Base-by-base conservation (phyloP, 345 rosid species). In the Murraya koenigii region DNA sequence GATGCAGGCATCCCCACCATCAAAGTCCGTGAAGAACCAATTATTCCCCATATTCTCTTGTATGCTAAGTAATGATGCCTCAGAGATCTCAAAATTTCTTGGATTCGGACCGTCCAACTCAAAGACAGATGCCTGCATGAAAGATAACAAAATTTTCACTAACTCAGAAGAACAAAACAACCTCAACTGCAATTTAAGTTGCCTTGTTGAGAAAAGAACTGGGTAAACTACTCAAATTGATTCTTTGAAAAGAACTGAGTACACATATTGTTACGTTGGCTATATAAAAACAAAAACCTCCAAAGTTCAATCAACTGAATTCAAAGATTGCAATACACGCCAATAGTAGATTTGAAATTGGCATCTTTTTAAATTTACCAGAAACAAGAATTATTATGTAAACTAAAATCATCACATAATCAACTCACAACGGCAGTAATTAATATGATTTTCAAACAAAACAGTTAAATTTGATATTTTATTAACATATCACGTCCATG, bases 21-120 rank as follows among this genome's bases (percentile, higher is more conserved):
- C 85, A 1, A 85, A 74, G 86, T 90, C 90, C 86, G 80, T 84
- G 68, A 85, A 82, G 38, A 80, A 68, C 90, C 87, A 82, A 83
- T 67, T 71, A 69, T 84, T 82, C 79, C 84, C 2, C 95, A 90
- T 89, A 23, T 36, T 64, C 13, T 63, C 56, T 25, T 6, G 47
- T 47, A 47, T 56, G 25, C 25, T 25, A 66, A 30, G n/a, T 25
- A 61, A 61, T 52, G 63, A 71, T 62, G 23, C 67, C 58, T 69
- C 84, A 77, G 77, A 28, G 75, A 77, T 19, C 76, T 76, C 60
- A 33, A 69, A 30, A 52, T 69, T 69, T 72, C 77, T 44, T 71
- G 60, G 49, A 65, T 58, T 32, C 25, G 75, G 36, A 60, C 64
- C 69, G 41, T 66, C 67, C 67, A 35, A 15, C 47, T 70, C 33